Evolutionary conservation across 257 asterid genomes (phyloP).

Genomic region (Nicotiana tomentosiformis): DNA sequence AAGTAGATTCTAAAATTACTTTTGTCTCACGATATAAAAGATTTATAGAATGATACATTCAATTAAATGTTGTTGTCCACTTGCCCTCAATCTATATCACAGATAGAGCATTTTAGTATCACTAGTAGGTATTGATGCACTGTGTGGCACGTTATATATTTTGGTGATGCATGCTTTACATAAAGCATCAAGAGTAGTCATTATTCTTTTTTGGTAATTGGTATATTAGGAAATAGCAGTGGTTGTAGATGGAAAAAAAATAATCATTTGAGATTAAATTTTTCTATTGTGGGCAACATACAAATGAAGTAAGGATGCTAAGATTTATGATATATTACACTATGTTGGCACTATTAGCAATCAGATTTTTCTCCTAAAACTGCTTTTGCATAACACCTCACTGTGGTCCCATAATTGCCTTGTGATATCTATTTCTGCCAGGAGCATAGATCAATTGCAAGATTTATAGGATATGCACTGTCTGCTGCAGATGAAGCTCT

Average conservation of each 20-base stretch:
- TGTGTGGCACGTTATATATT: background rate
- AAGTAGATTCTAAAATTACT: background rate
- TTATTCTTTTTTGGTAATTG: background rate
- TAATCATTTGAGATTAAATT: too few relatives aligned
- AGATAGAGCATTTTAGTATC: background rate
- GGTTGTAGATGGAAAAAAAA: background rate
- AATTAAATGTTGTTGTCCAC: background rate
- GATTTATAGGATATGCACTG: conserved; percentile 87
- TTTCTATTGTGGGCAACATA: background rate
- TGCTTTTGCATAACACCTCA: background rate
- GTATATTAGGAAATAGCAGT: background rate
- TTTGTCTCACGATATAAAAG: background rate
- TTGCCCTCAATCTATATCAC: background rate
- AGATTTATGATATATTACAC: background rate
- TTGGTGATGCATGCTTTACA: background rate
- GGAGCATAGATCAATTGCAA: conserved; percentile 87
- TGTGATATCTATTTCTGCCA: conserved; percentile 18
- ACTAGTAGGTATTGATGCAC: background rate
- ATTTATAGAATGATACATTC: background rate
- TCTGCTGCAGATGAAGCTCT: conserved; percentile 96
- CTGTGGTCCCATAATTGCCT: background rate
- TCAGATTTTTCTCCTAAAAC: background rate
- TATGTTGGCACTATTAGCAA: background rate
- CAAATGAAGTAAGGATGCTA: background rate
- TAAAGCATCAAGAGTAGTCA: background rate